Evolutionary conservation across 345 rosid species (phyloP), one percentile per base, ranked within the genome.

Genomic region (Aquilaria sinensis): DNA sequence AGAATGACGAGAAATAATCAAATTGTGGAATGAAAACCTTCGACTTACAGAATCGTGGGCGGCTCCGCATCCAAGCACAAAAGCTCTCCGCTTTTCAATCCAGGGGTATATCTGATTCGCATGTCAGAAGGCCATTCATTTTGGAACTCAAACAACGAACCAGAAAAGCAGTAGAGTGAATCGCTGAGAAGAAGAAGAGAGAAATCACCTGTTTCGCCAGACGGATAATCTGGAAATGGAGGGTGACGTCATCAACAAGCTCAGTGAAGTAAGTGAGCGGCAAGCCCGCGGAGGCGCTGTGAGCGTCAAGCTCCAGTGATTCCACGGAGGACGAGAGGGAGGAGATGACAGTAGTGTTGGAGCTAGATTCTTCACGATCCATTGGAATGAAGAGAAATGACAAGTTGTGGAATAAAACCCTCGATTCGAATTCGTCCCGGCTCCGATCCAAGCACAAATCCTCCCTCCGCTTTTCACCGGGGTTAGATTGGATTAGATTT

Each of bases 41-140:
- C 3, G 47, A 63, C 80, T 74, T 56, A 86, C 88, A 23, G 92
- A 94, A 86, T 5, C 1, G 92, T 90, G 52, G 86, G 57, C 34
- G 92, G 92, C 65, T 97, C 96, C 31, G 97, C 99, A 71, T 86
- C 85, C 55, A 86, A 63, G 54, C 66, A 31, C 96, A 96, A 14
- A 94, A 76, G 58, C 85, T 87, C 9, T 80, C 57, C 60, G 96
- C 86, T 65, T 82, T 88, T 92, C 89, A 15, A 90, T 65, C 97
- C 98, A 90, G 9, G 88, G 89, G 56, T 86, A 94, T 51, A 94
- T 83, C 96, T 90, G 31, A 15, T 55, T 37, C 7, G 12, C 11
- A 56, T 47, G 5, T 37, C 43, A 37, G 7, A 37, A 37, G 8
- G 43, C 8, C 43, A 37, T 37, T 37, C 43, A 37, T 4, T 37